These are phyloP conservation scores for Adansonia digitata DNA, from an alignment of 345 rosid genomes.

Conservation along the genomic window DNA sequence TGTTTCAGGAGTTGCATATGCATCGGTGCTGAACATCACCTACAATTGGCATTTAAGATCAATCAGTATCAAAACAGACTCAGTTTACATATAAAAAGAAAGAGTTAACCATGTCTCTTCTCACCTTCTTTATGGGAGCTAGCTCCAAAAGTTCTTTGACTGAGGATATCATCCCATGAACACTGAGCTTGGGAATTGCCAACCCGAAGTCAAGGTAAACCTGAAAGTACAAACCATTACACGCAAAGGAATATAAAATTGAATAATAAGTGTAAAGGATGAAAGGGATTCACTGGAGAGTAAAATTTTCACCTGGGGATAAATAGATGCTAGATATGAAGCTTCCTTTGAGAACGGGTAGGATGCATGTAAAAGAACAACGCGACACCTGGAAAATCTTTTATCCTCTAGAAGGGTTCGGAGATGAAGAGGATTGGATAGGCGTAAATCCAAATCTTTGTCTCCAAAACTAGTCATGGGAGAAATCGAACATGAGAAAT, in stretches of 20 bases:
- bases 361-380: conserved; percentile 90
- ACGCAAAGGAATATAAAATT: neutral
- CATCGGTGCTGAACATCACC: conserved; percentile 99
- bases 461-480: conserved; percentile 68
- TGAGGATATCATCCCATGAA: conserved; percentile 81
- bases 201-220: conserved; percentile 93
- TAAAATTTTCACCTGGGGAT: conserved; percentile 58
- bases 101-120: neutral
- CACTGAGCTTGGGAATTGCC: conserved; percentile 85
- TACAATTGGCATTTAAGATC: conserved; percentile 35
- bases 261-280: neutral
- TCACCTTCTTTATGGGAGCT: conserved; percentile 84
- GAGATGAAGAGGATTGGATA: conserved; percentile 88
- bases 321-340: conserved; percentile 79
- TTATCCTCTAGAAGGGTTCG: conserved; percentile 71
- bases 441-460: conserved; percentile 79
- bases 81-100: neutral
- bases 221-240: conserved; percentile 36
- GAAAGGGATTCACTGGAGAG: neutral
- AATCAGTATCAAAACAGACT: conserved; percentile 9
- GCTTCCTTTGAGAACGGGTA: conserved; percentile 98
- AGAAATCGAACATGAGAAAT: conserved; percentile 11
- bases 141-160: conserved; percentile 86
- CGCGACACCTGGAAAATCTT: conserved; percentile 59
- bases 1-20: conserved; percentile 84